phyloP scores from a whole-genome alignment of 163 green algal species.

The Scenedesmus sp. region DNA sequence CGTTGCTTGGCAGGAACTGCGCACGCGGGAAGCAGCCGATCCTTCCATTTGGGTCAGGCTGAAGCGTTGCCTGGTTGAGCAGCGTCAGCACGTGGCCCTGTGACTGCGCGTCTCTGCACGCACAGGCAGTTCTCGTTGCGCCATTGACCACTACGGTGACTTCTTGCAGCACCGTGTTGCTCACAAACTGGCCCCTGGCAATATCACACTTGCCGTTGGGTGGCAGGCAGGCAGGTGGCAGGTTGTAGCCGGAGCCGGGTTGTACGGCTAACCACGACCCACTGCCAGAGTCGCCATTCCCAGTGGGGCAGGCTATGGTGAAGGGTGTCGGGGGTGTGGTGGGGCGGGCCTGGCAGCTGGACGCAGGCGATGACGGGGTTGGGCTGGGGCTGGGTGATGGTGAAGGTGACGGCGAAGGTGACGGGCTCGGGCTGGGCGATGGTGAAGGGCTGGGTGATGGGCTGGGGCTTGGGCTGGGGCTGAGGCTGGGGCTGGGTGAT shows the following conservation, averaged over 20 bases:
- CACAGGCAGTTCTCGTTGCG: background rate
- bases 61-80: too few relatives aligned
- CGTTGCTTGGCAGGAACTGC: conserved; percentile 3
- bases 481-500: too few relatives aligned
- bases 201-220: background rate
- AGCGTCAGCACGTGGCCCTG: background rate
- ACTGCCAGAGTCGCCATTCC: too few relatives aligned
- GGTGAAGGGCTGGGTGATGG: background rate
- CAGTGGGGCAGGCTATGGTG: background rate
- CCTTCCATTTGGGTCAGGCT: background rate
- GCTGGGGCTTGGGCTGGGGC: too few relatives aligned
- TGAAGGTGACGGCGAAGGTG: background rate
- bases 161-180: background rate
- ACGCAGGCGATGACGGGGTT: background rate
- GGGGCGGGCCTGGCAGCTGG: background rate
- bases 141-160: background rate
- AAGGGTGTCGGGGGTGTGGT: background rate
- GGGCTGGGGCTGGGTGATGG: background rate
- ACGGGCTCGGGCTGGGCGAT: background rate
- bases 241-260: background rate
- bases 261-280: background rate
- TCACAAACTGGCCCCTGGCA: background rate
- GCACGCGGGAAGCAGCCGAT: background rate
- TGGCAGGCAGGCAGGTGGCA: background rate
- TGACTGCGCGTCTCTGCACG: background rate